These are phyloP conservation scores for Pestalotiopsis sp. DNA, from an alignment of 2,329 filamentous ascomycete species.

Conservation along the genomic window DNA sequence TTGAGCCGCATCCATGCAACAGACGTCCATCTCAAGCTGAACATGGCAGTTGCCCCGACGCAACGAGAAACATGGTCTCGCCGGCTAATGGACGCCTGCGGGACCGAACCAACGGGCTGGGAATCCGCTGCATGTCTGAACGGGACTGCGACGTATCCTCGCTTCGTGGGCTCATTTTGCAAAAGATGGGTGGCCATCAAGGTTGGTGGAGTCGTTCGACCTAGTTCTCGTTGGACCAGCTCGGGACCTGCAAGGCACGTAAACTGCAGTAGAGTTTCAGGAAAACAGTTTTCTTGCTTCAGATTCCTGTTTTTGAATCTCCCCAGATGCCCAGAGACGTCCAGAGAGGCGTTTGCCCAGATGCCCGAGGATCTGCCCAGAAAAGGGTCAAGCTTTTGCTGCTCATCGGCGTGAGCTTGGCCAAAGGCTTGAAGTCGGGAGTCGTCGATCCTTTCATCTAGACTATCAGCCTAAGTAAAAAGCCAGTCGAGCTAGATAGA, in stretches of 20 bases:
- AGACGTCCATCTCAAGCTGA: neutral
- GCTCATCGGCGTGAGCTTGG: neutral
- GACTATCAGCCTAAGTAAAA: neutral
- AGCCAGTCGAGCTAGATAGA: neutral
- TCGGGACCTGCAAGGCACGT: neutral
- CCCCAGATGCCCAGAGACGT: neutral
- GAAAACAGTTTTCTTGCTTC: neutral
- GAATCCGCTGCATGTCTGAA: neutral
- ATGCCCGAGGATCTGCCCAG: neutral
- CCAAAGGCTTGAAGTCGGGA: neutral
- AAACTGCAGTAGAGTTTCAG: neutral
- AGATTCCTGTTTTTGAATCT: neutral
- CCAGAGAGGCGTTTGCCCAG: neutral
- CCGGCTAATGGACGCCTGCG: neutral
- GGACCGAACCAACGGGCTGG: conserved; percentile 1
- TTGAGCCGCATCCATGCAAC: neutral
- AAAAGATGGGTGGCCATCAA: conserved; percentile 7
- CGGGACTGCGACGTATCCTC: neutral
- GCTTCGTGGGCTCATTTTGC: neutral
- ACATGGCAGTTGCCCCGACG: neutral
- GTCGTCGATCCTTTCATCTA: neutral
- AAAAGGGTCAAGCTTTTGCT: neutral
- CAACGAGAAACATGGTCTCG: neutral
- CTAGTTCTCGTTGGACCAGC: neutral
- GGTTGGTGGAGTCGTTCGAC: conserved; percentile 1